Base-by-base conservation (phyloP, 2,329 filamentous ascomycete species). In the Fusarium neocosmosporiellum region DNA sequence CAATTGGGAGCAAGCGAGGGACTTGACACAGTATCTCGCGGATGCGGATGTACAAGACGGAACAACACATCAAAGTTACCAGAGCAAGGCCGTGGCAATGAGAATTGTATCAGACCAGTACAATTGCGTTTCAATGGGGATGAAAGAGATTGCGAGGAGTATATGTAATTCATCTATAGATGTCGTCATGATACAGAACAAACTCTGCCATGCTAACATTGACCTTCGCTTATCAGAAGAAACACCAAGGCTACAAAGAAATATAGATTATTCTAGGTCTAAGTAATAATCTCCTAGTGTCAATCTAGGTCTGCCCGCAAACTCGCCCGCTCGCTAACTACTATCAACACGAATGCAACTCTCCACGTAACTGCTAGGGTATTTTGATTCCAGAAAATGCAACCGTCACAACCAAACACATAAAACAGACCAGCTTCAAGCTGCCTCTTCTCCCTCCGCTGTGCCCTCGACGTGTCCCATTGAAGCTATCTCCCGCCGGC, bases 21-120 rank as follows among this genome's bases (percentile, higher is more conserved):
- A 73, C 71, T 65, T 63, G 67, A 48, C 70, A 73, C 71, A 73
- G 71, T 73, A 73, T 73, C 37, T 33, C 37, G 8, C n/a, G 29
- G 37, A 34, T 29, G 20, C 5, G 34, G 22, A 39, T 68, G 43
- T 73, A 65, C 70, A 73, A 37, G 16, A 7, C 16, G 29, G 20
- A 6, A 50, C 46, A 50, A 13, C 27, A 31, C 41, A 48, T 24
- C 18, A 29, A 11, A 5, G 27, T 27, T 31, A 18, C 18, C 4
- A 29, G 53, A 61, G 11, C 59, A 61, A 37, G 59, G 59, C 9
- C 6, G 59, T 62, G 59, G 59, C 46, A 6, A 59, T 37, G 46
- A 7, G 24, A 13, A n/a, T n/a, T 50, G 27, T 4, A 48, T 18
- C 43, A 50, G 46, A 2, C 27, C 8, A 50, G 46, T 50, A 50